Percentiles rank a stretch among this genome's conserved stretches.
Evolutionary conservation across 805 yeast genomes (phyloP).

Genomic region (Lachancea nothofagi): DNA sequence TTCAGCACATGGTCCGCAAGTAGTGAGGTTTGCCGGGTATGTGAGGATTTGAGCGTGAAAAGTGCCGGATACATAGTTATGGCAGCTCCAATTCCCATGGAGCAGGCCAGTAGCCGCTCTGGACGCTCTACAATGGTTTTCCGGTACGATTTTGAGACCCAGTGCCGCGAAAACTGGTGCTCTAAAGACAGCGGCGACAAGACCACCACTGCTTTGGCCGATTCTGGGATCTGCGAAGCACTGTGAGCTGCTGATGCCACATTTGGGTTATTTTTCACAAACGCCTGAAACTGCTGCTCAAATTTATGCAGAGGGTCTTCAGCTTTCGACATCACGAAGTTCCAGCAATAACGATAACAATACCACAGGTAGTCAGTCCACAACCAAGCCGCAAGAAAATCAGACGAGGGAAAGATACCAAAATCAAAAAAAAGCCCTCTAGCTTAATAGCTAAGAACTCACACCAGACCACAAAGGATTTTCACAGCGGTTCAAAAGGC

Average conservation of each 20-base stretch:
- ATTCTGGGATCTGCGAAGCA: conserved; percentile 32
- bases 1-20: conserved; percentile 54
- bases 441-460: no score
- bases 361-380: no score
- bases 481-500: no score
- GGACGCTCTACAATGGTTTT: conserved; percentile 78
- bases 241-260: conserved; percentile 34
- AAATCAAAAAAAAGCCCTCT: background rate
- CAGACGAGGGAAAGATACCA: background rate
- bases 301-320: conserved; percentile 36
- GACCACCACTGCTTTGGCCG: conserved; percentile 52
- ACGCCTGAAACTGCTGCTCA: conserved; percentile 40
- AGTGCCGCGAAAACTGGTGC: conserved; percentile 67
- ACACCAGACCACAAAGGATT: no score
- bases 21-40: conserved; percentile 41
- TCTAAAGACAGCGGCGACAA: conserved; percentile 64
- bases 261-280: conserved; percentile 35
- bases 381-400: no score
- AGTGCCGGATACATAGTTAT: conserved; percentile 59
- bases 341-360: no score
- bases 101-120: conserved; percentile 66
- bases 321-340: conserved; percentile 10
- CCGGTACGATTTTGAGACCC: conserved; percentile 66
- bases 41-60: conserved; percentile 42
- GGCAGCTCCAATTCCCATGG: conserved; percentile 77